Percentiles rank a stretch among this genome's conserved stretches.
Evolutionary conservation across 345 rosid genomes (phyloP).

Genomic region (Acer campestre): DNA sequence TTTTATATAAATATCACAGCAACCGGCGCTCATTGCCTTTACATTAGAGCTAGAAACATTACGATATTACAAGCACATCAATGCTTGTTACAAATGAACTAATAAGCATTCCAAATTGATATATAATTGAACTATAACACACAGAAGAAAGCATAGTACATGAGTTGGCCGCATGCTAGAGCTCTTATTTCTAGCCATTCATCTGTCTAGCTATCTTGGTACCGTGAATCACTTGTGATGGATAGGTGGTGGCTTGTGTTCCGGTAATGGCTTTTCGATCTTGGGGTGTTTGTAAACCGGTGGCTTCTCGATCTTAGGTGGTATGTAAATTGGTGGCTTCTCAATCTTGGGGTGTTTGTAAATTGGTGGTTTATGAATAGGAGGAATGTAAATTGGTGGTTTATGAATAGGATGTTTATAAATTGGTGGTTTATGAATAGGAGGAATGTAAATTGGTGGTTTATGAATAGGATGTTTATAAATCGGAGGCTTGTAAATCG

Average conservation of each 20-base stretch:
- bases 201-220: background rate
- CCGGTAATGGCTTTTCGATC: background rate
- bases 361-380: constrained; percentile 15
- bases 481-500: background rate
- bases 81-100: background rate
- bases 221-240: background rate
- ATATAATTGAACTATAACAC: background rate
- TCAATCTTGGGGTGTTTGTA: constrained; percentile 10
- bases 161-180: background rate
- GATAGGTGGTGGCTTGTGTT: constrained; percentile 4
- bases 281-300: background rate
- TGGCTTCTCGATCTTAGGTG: background rate
- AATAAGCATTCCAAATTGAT: background rate
- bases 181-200: constrained; percentile 18
- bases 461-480: constrained; percentile 12
- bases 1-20: background rate
- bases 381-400: constrained; percentile 10
- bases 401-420: background rate
- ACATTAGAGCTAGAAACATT: background rate
- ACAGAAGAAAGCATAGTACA: constrained; percentile 13
- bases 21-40: background rate
- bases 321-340: constrained; percentile 8
- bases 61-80: background rate
- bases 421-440: constrained; percentile 15
- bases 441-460: constrained; percentile 17